These are phyloP conservation scores for Penicillium sp. DNA, from an alignment of 2,329 filamentous ascomycete species.

Conservation along the genomic window DNA sequence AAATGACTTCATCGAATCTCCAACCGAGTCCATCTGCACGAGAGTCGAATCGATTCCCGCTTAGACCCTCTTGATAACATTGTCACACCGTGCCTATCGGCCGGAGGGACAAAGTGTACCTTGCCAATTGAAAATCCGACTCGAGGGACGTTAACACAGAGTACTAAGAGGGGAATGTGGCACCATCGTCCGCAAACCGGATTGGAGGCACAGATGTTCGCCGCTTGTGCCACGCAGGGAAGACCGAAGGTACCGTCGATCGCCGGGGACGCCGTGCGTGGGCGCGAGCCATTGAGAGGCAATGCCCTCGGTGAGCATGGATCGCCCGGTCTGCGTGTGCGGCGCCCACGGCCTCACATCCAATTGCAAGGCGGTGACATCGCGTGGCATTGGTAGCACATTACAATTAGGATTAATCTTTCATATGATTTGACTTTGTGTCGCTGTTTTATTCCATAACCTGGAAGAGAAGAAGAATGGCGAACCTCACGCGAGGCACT, in stretches of 20 bases:
- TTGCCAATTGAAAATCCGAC: constrained; percentile 10
- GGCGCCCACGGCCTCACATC: no score
- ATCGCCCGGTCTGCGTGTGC: no score
- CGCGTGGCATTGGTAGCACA: no score
- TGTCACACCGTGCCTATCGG: constrained; percentile 7
- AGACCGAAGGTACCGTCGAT: no score
- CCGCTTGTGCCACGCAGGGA: constrained; percentile 13
- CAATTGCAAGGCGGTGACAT: no score
- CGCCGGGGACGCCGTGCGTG: not conserved
- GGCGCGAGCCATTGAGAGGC: not conserved
- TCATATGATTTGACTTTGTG: no score
- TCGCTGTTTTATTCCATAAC: no score
- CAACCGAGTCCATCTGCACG: not conserved
- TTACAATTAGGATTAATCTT: no score
- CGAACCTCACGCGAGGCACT: no score
- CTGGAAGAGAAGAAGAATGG: no score
- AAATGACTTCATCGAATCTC: not conserved
- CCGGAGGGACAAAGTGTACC: not conserved
- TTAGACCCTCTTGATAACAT: not conserved
- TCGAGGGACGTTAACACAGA: constrained; percentile 18
- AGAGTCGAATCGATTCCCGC: no score
- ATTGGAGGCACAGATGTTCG: constrained; percentile 4
- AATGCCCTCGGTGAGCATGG: no score
- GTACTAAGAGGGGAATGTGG: constrained; percentile 12
- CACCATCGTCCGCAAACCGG: constrained; percentile 6